Conservation (phyloP, 2,329 filamentous ascomycete genomes). For the Aciculosporium take region DNA sequence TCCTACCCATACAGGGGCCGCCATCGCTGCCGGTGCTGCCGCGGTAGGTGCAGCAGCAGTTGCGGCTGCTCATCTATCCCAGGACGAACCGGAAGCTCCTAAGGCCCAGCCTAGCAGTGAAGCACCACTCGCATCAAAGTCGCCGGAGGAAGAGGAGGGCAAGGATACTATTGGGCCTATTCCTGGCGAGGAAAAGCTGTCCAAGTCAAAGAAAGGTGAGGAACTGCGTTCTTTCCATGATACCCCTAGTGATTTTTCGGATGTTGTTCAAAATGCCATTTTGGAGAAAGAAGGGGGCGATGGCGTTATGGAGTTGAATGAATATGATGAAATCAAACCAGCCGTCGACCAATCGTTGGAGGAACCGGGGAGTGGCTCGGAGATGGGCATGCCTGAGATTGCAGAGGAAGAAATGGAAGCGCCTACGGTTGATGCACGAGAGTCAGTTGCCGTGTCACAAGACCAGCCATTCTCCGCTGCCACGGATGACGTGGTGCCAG, state of each 20-base stretch:
- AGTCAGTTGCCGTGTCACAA: neutral
- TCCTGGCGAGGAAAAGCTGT: slow-evolving; percentile 19
- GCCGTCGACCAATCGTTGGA: neutral
- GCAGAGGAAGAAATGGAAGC: neutral
- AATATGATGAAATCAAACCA: neutral
- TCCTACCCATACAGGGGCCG: slow-evolving; percentile 1
- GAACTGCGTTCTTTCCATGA: slow-evolving; percentile 22
- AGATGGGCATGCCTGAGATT: neutral
- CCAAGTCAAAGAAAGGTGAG: slow-evolving; percentile 30
- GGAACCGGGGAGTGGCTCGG: neutral
- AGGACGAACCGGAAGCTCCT: neutral
- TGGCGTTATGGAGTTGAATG: neutral
- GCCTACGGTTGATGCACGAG: neutral
- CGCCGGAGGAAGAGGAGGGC: slow-evolving; percentile 21
- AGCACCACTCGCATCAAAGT: slow-evolving; percentile 10
- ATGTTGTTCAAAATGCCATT: slow-evolving; percentile 16
- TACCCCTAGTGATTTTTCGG: slow-evolving; percentile 23
- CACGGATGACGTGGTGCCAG: neutral
- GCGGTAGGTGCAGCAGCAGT: slow-evolving; percentile 4
- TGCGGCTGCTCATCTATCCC: slow-evolving; percentile 1
- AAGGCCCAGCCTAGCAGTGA: neutral
- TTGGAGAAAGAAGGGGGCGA: slow-evolving; percentile 12
- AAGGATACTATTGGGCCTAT: slow-evolving; percentile 27
- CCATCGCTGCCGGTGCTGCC: neutral
- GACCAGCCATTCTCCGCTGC: neutral